Evolutionary conservation across 2,329 filamentous ascomycete genomes (phyloP).

Genomic region (Beauveria medogensis): DNA sequence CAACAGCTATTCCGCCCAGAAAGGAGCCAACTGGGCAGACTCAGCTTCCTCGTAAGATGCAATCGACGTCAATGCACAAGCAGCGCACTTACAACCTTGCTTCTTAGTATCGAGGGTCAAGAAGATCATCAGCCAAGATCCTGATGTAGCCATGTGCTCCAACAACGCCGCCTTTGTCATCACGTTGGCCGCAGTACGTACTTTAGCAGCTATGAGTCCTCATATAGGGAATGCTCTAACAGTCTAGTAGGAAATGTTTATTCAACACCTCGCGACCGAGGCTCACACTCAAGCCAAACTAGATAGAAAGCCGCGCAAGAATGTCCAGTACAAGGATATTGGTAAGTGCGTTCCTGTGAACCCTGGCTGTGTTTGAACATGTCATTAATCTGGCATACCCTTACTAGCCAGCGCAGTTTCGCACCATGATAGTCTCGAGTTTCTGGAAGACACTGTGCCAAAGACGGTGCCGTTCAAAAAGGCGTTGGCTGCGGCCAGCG

Average conservation of each 20-base stretch:
- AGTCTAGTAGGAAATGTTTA: constrained; percentile 76
- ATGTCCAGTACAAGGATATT: constrained; percentile 93
- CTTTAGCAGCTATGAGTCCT: background rate
- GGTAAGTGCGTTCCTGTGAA: constrained; percentile 40
- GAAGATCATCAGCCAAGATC: constrained; percentile 85
- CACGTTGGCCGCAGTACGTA: constrained; percentile 70
- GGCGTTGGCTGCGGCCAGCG: constrained; percentile 56
- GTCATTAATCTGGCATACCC: background rate
- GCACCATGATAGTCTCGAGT: constrained; percentile 89
- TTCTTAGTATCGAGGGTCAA: constrained; percentile 80
- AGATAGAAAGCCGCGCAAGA: constrained; percentile 84
- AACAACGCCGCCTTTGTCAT: constrained; percentile 94
- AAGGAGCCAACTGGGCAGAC: constrained; percentile 80
- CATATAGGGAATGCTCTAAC: constrained; percentile 1
- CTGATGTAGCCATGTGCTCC: constrained; percentile 77
- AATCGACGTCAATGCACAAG: background rate
- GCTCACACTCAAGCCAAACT: constrained; percentile 82
- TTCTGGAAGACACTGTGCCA: constrained; percentile 84
- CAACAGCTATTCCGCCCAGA: constrained; percentile 68
- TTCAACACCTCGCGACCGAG: constrained; percentile 81
- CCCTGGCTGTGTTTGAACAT: background rate
- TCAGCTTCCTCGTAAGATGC: constrained; percentile 68
- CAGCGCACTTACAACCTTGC: constrained; percentile 7
- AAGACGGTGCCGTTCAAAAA: constrained; percentile 75
- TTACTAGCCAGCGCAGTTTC: constrained; percentile 69